Conservation (phyloP, 768 basidiomycete genomes). For the Cyclocybe aegerita region DNA sequence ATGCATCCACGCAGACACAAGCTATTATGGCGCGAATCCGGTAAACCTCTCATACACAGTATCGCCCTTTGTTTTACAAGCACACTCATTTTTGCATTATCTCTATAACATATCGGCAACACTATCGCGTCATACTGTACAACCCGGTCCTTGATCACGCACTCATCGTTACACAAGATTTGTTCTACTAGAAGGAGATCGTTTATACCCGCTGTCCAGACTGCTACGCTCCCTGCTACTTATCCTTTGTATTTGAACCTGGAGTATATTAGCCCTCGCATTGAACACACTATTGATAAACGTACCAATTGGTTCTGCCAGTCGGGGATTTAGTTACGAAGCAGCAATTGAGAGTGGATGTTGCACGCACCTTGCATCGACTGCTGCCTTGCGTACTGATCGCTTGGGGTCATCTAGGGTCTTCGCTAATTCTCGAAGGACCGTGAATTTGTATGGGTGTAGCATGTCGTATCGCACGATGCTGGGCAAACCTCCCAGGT, state of each 20-base stretch:
- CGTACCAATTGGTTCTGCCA: conserved; percentile 49
- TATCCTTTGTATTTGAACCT: conserved; percentile 65
- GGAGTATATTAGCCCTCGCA: conserved; percentile 21
- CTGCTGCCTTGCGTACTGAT: conserved; percentile 82
- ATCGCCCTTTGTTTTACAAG: background rate
- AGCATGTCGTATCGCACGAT: conserved; percentile 81
- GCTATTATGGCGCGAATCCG: conserved; percentile 70
- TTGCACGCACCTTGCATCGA: conserved; percentile 60
- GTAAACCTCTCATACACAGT: background rate
- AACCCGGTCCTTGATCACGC: conserved; percentile 14
- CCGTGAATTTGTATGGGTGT: conserved; percentile 72
- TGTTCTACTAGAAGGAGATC: conserved; percentile 26
- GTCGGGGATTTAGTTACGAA: conserved; percentile 1
- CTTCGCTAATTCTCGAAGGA: conserved; percentile 73
- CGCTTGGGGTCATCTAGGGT: conserved; percentile 89
- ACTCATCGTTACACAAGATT: conserved; percentile 14
- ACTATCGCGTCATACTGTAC: conserved; percentile 32
- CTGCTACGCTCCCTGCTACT: conserved; percentile 17
- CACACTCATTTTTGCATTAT: conserved; percentile 13
- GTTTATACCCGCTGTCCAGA: conserved; percentile 15
- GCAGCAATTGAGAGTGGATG: background rate
- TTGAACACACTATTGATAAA: conserved; percentile 5
- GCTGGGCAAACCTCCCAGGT: conserved; percentile 70
- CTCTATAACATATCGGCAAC: conserved; percentile 28
- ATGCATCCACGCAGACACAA: conserved; percentile 74